phyloP scores from a whole-genome alignment of 2,329 filamentous ascomycete species.

The Alternaria arborescens region DNA sequence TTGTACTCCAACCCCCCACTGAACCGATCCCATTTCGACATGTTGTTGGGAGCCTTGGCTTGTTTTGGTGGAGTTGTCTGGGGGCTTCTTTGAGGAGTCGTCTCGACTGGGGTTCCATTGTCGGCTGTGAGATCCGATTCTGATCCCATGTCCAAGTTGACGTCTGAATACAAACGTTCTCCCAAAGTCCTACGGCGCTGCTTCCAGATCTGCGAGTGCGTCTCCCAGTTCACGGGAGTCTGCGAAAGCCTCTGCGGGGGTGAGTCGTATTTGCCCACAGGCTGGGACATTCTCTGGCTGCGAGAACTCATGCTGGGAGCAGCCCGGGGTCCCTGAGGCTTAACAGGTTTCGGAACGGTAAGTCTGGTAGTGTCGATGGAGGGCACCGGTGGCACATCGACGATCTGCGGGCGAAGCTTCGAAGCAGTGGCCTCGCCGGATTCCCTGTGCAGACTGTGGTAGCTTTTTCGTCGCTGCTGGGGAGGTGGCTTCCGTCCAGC shows the following conservation, averaged over 20 bases:
- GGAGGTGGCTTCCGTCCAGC: slow-evolving; percentile 26
- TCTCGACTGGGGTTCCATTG: background rate
- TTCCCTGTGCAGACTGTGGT: slow-evolving; percentile 37
- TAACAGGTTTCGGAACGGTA: slow-evolving; percentile 11
- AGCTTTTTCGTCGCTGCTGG: slow-evolving; percentile 38
- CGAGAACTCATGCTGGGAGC: slow-evolving; percentile 18
- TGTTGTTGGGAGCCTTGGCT: background rate
- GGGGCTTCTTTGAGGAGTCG: background rate
- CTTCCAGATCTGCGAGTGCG: slow-evolving; percentile 37
- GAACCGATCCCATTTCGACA: slow-evolving; percentile 42
- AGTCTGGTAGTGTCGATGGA: slow-evolving; percentile 28
- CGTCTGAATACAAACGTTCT: slow-evolving; percentile 32
- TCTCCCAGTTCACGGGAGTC: slow-evolving; percentile 34
- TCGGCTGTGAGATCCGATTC: background rate
- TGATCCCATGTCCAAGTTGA: slow-evolving; percentile 9
- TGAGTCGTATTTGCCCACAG: slow-evolving; percentile 27
- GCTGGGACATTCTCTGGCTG: slow-evolving; percentile 29
- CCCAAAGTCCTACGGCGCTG: slow-evolving; percentile 45
- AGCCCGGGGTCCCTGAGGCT: slow-evolving; percentile 13
- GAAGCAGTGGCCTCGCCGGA: slow-evolving; percentile 33
- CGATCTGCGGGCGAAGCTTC: slow-evolving; percentile 26
- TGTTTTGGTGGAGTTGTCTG: background rate
- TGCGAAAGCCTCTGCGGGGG: slow-evolving; percentile 13
- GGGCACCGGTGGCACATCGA: slow-evolving; percentile 40
- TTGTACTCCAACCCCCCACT: slow-evolving; percentile 48